These are phyloP conservation scores for Termitomyces sp. DNA, from an alignment of 768 basidiomycete genomes.

Conservation along the genomic window DNA sequence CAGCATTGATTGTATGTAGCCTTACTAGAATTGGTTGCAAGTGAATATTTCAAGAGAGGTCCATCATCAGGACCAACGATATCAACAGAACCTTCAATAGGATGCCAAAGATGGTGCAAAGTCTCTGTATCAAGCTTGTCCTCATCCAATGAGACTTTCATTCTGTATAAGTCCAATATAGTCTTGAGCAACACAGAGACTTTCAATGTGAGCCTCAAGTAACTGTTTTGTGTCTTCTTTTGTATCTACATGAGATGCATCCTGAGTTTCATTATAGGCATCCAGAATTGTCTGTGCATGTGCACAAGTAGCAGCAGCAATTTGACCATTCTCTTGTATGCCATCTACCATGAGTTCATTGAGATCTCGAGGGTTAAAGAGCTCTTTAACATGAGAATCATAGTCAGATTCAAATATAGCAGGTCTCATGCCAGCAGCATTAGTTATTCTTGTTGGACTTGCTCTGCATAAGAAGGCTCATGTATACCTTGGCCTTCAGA, in stretches of 20 bases:
- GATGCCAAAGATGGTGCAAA: not conserved
- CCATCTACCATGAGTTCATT: not conserved
- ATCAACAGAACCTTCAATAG: not conserved
- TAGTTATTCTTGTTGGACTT: not conserved
- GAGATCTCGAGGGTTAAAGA: not conserved
- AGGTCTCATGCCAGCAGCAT: too few species aligned
- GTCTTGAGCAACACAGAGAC: conserved; percentile 6
- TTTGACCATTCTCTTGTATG: not conserved
- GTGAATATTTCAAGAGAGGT: not conserved
- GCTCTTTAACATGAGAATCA: not conserved
- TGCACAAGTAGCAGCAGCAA: not conserved
- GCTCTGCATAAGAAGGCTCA: too few species aligned
- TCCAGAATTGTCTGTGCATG: not conserved
- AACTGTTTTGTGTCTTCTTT: not conserved
- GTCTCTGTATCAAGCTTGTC: conserved; percentile 5
- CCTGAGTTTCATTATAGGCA: not conserved
- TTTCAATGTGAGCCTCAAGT: not conserved
- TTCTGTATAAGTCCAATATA: conserved; percentile 12
- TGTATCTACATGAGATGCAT: not conserved
- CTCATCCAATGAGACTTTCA: conserved; percentile 11
- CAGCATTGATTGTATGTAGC: conserved; percentile 2
- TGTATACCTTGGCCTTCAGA: too few species aligned
- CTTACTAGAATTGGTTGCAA: conserved; percentile 6
- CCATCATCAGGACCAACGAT: not conserved
- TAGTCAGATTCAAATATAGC: not conserved